phyloP scores from a whole-genome alignment of 352 stramenopile species.

The Pythium rhizo-oryzae region DNA sequence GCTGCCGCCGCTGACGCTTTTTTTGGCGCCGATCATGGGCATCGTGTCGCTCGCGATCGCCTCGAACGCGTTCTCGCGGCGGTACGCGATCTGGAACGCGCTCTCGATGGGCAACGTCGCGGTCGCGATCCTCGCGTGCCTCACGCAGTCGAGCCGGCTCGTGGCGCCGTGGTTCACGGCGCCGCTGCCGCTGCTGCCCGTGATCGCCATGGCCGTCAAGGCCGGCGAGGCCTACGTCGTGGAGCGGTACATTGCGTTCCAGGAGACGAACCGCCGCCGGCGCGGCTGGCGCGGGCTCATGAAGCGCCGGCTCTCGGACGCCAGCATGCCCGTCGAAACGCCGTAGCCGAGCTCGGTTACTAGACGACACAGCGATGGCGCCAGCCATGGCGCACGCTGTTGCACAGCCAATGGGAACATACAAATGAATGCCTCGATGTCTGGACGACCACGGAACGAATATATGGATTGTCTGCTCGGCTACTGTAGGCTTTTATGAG shows the following conservation, averaged over 20 bases:
- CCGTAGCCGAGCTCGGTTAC: slow-evolving; percentile 44
- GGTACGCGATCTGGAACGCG: slow-evolving; percentile 79
- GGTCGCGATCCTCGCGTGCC: slow-evolving; percentile 68
- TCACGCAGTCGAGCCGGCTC: slow-evolving; percentile 63
- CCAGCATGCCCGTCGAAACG: slow-evolving; percentile 68
- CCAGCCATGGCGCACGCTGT: no score
- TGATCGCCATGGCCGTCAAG: slow-evolving; percentile 69
- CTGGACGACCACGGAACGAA: no score
- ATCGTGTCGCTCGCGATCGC: slow-evolving; percentile 75
- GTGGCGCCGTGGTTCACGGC: slow-evolving; percentile 83
- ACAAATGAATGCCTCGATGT: no score
- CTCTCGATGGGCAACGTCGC: slow-evolving; percentile 78
- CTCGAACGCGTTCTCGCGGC: slow-evolving; percentile 68
- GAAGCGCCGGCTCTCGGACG: slow-evolving; percentile 81
- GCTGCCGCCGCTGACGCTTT: slow-evolving; percentile 64
- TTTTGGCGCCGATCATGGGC: slow-evolving; percentile 74
- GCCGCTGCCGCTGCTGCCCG: slow-evolving; percentile 66
- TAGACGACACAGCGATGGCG: no score
- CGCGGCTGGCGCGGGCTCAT: slow-evolving; percentile 82
- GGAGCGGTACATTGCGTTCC: slow-evolving; percentile 78
- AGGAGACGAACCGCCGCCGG: slow-evolving; percentile 73
- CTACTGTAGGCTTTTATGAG: no score
- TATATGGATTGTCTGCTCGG: no score
- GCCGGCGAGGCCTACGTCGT: slow-evolving; percentile 67
- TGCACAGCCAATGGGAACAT: no score